Percentiles rank a stretch among this genome's conserved stretches.
Conservation (phyloP, 768 basidiomycete genomes). For the Pholiota microspora region DNA sequence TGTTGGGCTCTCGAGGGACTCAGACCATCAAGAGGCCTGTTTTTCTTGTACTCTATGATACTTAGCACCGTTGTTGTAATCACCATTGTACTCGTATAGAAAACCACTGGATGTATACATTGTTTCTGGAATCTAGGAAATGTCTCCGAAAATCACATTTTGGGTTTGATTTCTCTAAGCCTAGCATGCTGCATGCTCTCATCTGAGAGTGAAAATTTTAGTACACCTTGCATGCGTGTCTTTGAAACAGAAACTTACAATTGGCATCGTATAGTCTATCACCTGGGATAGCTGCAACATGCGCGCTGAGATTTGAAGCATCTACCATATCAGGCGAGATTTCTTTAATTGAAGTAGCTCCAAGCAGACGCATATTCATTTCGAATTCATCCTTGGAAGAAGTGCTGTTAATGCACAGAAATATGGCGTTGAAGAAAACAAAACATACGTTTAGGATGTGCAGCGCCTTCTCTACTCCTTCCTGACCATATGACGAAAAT, state of each 20-base stretch:
- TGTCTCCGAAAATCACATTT: slow-evolving; percentile 21
- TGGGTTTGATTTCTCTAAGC: slow-evolving; percentile 27
- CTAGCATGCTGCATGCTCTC: slow-evolving; percentile 34
- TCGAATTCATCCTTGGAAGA: slow-evolving; percentile 95
- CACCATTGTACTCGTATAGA: neutral
- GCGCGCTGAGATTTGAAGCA: slow-evolving; percentile 62
- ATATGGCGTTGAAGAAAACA: neutral
- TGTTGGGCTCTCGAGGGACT: neutral
- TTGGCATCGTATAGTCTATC: slow-evolving; percentile 79
- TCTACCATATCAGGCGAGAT: slow-evolving; percentile 91
- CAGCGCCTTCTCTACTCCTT: slow-evolving; percentile 82
- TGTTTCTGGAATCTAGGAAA: neutral
- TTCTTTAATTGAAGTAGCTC: slow-evolving; percentile 76
- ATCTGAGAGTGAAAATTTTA: too few relatives aligned
- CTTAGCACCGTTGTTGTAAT: neutral
- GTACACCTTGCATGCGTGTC: too few relatives aligned
- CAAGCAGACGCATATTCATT: slow-evolving; percentile 94
- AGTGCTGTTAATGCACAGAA: slow-evolving; percentile 31
- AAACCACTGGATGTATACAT: neutral
- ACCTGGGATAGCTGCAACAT: slow-evolving; percentile 64
- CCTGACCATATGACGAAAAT: slow-evolving; percentile 84
- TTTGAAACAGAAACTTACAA: too few relatives aligned
- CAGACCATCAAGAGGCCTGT: neutral
- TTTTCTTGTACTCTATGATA: neutral
- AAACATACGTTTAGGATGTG: slow-evolving; percentile 69